Percentiles rank a stretch among this genome's conserved stretches.
Evolutionary conservation across 2,329 filamentous ascomycete species (phyloP).

Genomic region (Kalmusia sp.): DNA sequence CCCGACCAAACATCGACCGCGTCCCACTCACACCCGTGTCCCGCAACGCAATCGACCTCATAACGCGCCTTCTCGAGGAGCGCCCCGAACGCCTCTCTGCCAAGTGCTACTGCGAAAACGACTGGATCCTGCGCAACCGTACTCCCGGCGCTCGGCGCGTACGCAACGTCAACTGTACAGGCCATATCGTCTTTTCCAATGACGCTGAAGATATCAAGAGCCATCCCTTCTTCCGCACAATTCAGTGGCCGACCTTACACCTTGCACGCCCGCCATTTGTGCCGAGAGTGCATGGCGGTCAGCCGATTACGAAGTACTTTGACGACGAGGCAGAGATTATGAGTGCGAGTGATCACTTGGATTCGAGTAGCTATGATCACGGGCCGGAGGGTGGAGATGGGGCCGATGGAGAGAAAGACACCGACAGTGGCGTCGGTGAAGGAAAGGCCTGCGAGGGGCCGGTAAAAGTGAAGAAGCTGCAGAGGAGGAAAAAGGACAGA

Average conservation of each 20-base stretch:
- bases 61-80: conserved; percentile 74
- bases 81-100: conserved; percentile 80
- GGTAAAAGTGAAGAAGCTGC: conserved; percentile 28
- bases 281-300: conserved; percentile 67
- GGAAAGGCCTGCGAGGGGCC: conserved; percentile 10
- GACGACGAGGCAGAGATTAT: conserved; percentile 77
- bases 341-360: conserved; percentile 44
- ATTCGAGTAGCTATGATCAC: conserved; percentile 41
- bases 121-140: conserved; percentile 50
- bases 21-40: conserved; percentile 62
- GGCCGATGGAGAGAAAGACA: background rate
- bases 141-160: conserved; percentile 27
- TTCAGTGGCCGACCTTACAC: conserved; percentile 80
- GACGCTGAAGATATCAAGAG: conserved; percentile 89
- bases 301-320: conserved; percentile 79
- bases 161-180: conserved; percentile 47
- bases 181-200: conserved; percentile 77
- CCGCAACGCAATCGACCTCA: conserved; percentile 76
- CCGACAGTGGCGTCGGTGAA: background rate
- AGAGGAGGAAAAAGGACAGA: conserved; percentile 68
- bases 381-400: background rate
- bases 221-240: conserved; percentile 83
- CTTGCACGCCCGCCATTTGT: conserved; percentile 77
- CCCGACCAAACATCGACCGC: conserved; percentile 58
- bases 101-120: conserved; percentile 73